phyloP scores from a whole-genome alignment of 2,329 filamentous ascomycete genomes.

The Neoscytalidium dimidiatum region DNA sequence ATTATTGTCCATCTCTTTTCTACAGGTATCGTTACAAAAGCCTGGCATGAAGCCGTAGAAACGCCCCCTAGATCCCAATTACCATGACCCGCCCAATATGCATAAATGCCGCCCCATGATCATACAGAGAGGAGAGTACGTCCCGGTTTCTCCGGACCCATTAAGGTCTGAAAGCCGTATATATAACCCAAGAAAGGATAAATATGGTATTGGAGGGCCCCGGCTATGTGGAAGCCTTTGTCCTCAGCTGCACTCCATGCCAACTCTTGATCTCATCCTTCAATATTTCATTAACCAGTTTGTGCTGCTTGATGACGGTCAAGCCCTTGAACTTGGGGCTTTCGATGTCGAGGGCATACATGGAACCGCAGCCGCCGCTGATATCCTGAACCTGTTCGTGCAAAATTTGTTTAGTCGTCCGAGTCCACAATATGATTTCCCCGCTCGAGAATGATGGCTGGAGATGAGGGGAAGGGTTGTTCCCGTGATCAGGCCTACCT shows the following conservation, averaged over 20 bases:
- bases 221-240: conserved; percentile 40
- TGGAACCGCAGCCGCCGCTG: conserved; percentile 80
- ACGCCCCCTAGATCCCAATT: background rate
- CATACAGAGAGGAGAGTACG: background rate
- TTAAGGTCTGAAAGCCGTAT: background rate
- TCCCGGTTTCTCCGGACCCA: background rate
- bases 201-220: background rate
- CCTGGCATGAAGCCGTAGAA: background rate
- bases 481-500: conserved; percentile 38
- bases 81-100: background rate
- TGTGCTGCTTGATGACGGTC: conserved; percentile 77
- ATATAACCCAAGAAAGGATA: background rate
- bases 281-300: conserved; percentile 74
- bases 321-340: conserved; percentile 71
- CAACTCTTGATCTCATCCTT: conserved; percentile 76
- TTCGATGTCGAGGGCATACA: conserved; percentile 82
- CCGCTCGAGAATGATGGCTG: background rate
- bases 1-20: background rate
- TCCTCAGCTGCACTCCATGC: conserved; percentile 82
- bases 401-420: background rate
- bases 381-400: conserved; percentile 68
- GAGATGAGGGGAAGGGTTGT: background rate
- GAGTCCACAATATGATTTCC: background rate
- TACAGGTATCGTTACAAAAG: conserved; percentile 11
- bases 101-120: background rate